Evolutionary conservation across 345 rosid genomes (phyloP), one percentile per base, ranked within the genome.

Genomic region (Brassica nigra): DNA sequence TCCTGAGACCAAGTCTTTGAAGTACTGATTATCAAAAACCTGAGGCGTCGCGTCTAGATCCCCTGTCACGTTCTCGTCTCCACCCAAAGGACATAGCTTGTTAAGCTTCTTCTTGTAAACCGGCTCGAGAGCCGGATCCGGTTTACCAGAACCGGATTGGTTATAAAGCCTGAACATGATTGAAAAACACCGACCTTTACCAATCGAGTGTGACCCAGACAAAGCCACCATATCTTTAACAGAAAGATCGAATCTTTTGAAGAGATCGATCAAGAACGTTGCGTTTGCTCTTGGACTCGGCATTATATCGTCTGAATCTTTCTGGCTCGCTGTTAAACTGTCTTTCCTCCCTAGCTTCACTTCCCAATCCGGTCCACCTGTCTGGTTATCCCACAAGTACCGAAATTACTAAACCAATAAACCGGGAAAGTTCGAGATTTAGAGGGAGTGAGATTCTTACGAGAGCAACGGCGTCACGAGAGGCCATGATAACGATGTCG

Each of bases 231-330:
- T 78, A 81, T 95, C 98, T 73, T 84, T 86, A 4, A 86, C 82
- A 0, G 98, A 93, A 42, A 95, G 98, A 68, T 88, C 73, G 85
- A 85, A 90, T 78, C 75, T 78, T 11, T 66, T 28, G 67, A 94
- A 92, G 15, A 94, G 89, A 73, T 88, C 84, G 0, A 92, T 84
- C 54, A 94, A 89, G 62, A 1, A 78, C 61, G 83, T 88, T 0
- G 98, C 94, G 54, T 92, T 87, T 39, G 96, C 88, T 84, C 96
- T 88, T 14, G 98, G 98, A 66, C 97, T 94, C 10, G 98, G 97
- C 94, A 94, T 94, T 54, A 92, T 84, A 11, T 83, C 70, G 82
- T 84, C 79, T 0, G 98, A 76, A 75, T 92, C 93, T 75, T 87
- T 62, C 64, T 90, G 96, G 77, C 92, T 89, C 0, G 98, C 95